These are phyloP conservation scores for Solanum arcanum DNA, from an alignment of 257 asterid species.

Conservation along the genomic window DNA sequence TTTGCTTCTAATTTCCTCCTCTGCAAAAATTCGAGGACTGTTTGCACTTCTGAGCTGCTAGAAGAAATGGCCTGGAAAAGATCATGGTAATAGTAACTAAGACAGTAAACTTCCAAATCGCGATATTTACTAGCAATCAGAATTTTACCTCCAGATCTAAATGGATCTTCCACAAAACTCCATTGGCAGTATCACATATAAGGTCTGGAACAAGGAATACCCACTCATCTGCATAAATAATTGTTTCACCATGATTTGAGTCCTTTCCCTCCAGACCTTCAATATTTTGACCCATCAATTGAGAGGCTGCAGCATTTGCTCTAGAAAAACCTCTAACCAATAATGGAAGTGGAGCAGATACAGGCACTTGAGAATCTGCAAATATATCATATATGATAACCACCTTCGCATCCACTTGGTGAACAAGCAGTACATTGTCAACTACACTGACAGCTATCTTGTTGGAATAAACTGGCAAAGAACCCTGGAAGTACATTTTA, in stretches of 20 bases:
- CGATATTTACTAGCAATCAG: constrained; percentile 6
- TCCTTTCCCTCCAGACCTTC: constrained; percentile 28
- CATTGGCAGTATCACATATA: constrained; percentile 60
- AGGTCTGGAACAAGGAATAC: constrained; percentile 81
- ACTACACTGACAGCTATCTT: constrained; percentile 65
- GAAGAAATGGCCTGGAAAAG: constrained; percentile 77
- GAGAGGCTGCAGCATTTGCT: constrained; percentile 37
- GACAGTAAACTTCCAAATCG: constrained; percentile 5
- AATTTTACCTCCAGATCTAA: constrained; percentile 85
- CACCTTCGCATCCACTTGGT: constrained; percentile 94
- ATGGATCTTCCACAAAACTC: constrained; percentile 69
- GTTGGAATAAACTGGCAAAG: constrained; percentile 75
- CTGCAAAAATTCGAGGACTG: constrained; percentile 78
- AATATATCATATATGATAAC: constrained; percentile 72
- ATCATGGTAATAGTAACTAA: constrained; percentile 6
- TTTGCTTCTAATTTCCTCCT: constrained; percentile 80
- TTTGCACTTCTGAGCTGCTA: constrained; percentile 78
- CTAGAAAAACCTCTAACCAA: constrained; percentile 61
- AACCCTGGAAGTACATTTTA: constrained; percentile 48
- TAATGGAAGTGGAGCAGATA: constrained; percentile 95
- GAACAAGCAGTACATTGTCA: constrained; percentile 83
- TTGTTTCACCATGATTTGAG: constrained; percentile 34
- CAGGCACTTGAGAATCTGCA: constrained; percentile 64
- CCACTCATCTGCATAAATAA: constrained; percentile 76
- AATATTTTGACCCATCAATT: constrained; percentile 21